Evolutionary conservation across 2,329 filamentous ascomycete genomes (phyloP), one percentile per base, ranked within the genome.

Genomic region (Hypoxylon sp.): DNA sequence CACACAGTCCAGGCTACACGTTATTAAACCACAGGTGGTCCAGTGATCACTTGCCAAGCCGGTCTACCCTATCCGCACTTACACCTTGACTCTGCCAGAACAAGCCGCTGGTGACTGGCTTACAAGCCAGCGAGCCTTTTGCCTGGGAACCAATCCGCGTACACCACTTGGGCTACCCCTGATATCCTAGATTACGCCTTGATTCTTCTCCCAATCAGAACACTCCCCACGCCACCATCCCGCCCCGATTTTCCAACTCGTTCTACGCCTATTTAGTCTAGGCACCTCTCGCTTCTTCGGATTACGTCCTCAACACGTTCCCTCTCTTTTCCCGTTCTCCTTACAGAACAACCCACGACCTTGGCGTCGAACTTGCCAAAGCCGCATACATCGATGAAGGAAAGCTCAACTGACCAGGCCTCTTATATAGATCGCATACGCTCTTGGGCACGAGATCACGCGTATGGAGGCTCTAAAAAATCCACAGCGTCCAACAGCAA

Each of bases 361-460:
- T 75, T 76, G 75, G 74, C 75, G 74, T 77, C 74, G 70, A 73
- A 72, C 63, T 63, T 75, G 74, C 78, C 82, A 80, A 73, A 71
- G 60, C 65, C 71, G 66, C 71, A 68, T 63, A 73, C 70, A 76
- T 89, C 87, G 86, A 89, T 89, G 87, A 89, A 87, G 85, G 81
- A 87, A 85, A 80, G 81, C 81, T 86, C 82, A 73, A 79, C 84
- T 80, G 82, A 85, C 72, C 79, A 73, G 62, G 65, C 82, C 76
- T 82, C 84, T 79, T 81, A 83, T 79, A 82, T 82, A 87, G 83
- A 86, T 84, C 83, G 82, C 82, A 82, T 83, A 82, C 82, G 82
- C 82, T 86, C 84, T 80, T 84, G 82, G 85, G 82, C 83, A 81
- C 78, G 78, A 79, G 79, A 82, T 80, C 81, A 82, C 81, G 82